Percentiles rank a stretch among this genome's conserved stretches.
phyloP scores from a whole-genome alignment of 129 eudicot genomes.

The Centella asiatica region DNA sequence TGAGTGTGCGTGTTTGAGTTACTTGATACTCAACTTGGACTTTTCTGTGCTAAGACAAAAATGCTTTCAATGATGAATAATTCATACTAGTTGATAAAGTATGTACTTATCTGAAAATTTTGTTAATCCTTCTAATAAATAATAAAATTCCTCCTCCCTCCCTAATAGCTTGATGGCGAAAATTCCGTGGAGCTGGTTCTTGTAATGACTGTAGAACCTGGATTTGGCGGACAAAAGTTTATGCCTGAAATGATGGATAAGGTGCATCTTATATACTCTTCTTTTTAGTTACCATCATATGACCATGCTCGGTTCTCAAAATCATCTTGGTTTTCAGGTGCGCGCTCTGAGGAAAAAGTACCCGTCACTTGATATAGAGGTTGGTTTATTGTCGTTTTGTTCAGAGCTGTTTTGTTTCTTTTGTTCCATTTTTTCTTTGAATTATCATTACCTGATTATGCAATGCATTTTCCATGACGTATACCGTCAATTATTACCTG shows the following conservation, averaged over 20 bases:
- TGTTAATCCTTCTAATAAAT: neutral
- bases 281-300: neutral
- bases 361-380: conserved; percentile 85
- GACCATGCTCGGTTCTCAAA: neutral
- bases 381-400: conserved; percentile 8
- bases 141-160: neutral
- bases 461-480: too few relatives aligned
- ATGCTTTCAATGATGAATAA: too few relatives aligned
- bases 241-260: conserved; percentile 95
- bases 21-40: neutral
- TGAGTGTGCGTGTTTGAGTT: conserved; percentile 8
- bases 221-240: conserved; percentile 95
- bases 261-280: conserved; percentile 29
- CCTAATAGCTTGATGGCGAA: conserved; percentile 53
- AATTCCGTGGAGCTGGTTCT: conserved; percentile 88
- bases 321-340: conserved; percentile 40
- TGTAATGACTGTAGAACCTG: conserved; percentile 97
- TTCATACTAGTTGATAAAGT: neutral
- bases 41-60: neutral
- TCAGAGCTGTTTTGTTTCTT: neutral
- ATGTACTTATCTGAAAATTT: neutral
- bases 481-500: too few relatives aligned
- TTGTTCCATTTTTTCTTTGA: too few relatives aligned
- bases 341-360: conserved; percentile 56
- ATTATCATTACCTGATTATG: conserved; percentile 55